Evolutionary conservation across 225 moss, liverwort and hornwort genomes (phyloP).

Genomic region (Rhytidiadelphus loreus): DNA sequence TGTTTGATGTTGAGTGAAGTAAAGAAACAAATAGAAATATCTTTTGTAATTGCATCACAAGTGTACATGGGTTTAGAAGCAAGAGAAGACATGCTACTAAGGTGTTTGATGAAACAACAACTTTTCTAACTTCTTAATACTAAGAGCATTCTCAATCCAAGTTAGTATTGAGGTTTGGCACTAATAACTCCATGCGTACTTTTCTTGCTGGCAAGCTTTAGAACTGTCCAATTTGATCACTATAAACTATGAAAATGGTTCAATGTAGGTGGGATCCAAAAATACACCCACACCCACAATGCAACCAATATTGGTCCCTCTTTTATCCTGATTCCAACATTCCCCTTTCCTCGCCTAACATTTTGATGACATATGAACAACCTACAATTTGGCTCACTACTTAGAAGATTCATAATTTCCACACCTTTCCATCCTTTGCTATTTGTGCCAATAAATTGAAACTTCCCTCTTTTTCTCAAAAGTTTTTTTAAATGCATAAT

Average conservation of each 20-base stretch:
- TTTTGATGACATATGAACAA: background rate
- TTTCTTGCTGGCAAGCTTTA: accelerated
- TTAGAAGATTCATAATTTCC: background rate
- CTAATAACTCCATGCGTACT: accelerated
- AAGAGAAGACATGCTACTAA: no score
- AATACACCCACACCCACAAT: no score
- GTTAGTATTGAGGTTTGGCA: accelerated
- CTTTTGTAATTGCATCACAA: background rate
- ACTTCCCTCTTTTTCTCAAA: background rate
- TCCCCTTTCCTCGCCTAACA: accelerated
- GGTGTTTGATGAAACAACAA: background rate
- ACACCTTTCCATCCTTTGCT: background rate
- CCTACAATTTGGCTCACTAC: accelerated
- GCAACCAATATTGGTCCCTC: background rate
- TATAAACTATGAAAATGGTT: accelerated
- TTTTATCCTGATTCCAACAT: accelerated
- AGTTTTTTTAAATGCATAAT: no score
- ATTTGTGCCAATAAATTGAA: background rate
- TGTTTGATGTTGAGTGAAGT: background rate
- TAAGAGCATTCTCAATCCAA: accelerated
- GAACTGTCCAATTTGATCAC: accelerated
- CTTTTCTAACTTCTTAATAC: background rate
- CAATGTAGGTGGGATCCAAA: background rate
- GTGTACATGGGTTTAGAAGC: accelerated
- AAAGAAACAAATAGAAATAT: background rate